Conservation (phyloP, 345 rosid genomes). For the Citrus sinensis region DNA sequence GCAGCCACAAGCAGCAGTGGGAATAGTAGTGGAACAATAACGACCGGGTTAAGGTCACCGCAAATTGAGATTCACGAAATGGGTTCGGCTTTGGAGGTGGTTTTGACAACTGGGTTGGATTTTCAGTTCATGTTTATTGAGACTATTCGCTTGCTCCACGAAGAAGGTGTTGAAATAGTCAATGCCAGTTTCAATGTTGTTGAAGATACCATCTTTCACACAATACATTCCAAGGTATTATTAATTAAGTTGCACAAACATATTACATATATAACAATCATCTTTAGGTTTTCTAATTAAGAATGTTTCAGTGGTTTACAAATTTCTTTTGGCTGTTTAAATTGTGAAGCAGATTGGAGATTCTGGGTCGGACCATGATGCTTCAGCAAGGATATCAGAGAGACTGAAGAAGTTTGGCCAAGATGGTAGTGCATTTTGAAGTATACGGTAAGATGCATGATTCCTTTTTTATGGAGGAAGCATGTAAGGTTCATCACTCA, state of each 20-base stretch:
- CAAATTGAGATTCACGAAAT: slow-evolving; percentile 31
- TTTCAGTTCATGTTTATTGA: slow-evolving; percentile 37
- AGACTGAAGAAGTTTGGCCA: slow-evolving; percentile 32
- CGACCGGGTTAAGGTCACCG: slow-evolving; percentile 17
- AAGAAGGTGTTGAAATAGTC: slow-evolving; percentile 45
- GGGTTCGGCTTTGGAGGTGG: slow-evolving; percentile 39
- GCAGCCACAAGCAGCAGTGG: neutral
- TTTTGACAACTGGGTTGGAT: slow-evolving; percentile 37
- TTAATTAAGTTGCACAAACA: too few species aligned
- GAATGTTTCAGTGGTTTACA: too few species aligned
- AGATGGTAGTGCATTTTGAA: slow-evolving; percentile 19
- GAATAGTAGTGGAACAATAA: neutral
- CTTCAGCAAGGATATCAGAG: slow-evolving; percentile 36
- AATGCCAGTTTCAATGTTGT: slow-evolving; percentile 36
- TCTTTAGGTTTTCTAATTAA: too few species aligned
- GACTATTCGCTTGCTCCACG: slow-evolving; percentile 35
- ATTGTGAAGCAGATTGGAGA: slow-evolving; percentile 33
- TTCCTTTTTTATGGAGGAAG: neutral
- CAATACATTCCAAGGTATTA: slow-evolving; percentile 25
- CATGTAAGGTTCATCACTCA: neutral
- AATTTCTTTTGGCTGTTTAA: neutral
- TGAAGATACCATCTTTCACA: slow-evolving; percentile 35
- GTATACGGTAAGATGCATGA: neutral
- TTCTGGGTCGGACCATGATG: slow-evolving; percentile 8
- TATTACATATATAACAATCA: too few species aligned